Base-by-base conservation (phyloP, 257 asterid genomes). In the Marsdenia floribunda region DNA sequence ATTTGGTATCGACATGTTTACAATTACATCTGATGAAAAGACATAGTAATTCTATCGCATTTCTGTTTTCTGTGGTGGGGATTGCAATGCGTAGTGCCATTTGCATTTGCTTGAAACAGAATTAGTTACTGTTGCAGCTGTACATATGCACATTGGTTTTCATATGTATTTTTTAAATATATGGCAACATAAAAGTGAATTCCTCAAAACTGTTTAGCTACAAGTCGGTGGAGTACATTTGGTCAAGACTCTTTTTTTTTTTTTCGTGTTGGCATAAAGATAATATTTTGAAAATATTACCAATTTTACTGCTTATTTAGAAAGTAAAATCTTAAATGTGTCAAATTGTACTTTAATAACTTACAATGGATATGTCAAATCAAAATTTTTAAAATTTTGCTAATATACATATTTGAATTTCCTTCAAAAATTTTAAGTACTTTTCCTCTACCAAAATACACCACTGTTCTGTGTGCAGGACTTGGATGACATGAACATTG, bases 401-500 rank as follows among this genome's bases (percentile, higher is more conserved):
- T 2, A 2, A 44, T 44, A 44, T 44, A 2, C 9, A 44, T 6
- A 44, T 44, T 44, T 44, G 49, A 44, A 44, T 44, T 44, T 44
- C 49, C 49, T 44, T 44, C 49, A 10, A 44, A 11, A 44, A 44
- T 44, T 44, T 44, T 6, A 44, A 73, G 44, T 1, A 68, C 60
- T 72, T 59, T 37, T 68, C 52, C 54, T 70, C 61, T 69, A 44
- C 12, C 1, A 44, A 44, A 44, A 44, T 44, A 44, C 49, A 44
- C 49, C 49, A 10, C 10, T 59, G 44, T 71, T 57, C 54, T 70
- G 55, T 69, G 44, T 63, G 46, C 83, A 93, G 97, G 98, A 93
- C 85, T 84, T 93, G 89, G 98, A 93, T 80, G 98, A 93, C 80
- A 93, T 93, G 97, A 91, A 93, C 87, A 93, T 93, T 63, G 98